Base-by-base conservation (phyloP, 352 stramenopile species). In the Blastocystis sp. region DNA sequence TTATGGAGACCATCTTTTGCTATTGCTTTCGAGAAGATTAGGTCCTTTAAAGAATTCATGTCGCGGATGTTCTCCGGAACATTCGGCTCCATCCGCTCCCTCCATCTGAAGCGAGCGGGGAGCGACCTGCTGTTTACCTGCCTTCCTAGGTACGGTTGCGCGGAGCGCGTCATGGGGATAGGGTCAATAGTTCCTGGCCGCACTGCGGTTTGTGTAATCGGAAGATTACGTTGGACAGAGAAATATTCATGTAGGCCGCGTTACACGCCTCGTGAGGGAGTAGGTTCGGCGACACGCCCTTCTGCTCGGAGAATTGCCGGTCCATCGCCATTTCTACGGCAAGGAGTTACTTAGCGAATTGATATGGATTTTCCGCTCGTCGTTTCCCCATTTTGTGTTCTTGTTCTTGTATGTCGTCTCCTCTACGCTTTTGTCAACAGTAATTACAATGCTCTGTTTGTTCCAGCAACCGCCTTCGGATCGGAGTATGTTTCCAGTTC, bases 231-330 rank as follows among this genome's bases (percentile, higher is more conserved):
- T 59, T 84, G 17, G 74, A 84, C 52, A 84, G 69, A 45, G 74
- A 84, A 43, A 84, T 84, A 60, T 84, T 84, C 53, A 84, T 84
- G 74, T 84, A 70, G 2, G 23, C 4, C n/a, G 17, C 23, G 11
- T 84, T n/a, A 34, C 21, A n/a, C 52, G 5, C 4, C 21, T 14
- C 17, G 3, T 4, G 67, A 40, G 69, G 28, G 48, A 2, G 1
- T 69, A 84, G 74, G 74, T 84, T 84, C 45, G 74, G 74, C 38
- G 74, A 84, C 34, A 84, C 74, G 53, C 74, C 74, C 2, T 84
- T 84, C 69, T 84, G 74, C n/a, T 84, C 74, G 2, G 74, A 84
- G 74, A 84, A 84, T 84, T 84, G 74, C 43, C 53, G 74, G 17
- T 67, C 74, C 17, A 28, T 69, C 28, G 74, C 74, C 14, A 84